Evolutionary conservation across 2,329 filamentous ascomycete genomes (phyloP).

Genomic region (Botrytis squamosa): DNA sequence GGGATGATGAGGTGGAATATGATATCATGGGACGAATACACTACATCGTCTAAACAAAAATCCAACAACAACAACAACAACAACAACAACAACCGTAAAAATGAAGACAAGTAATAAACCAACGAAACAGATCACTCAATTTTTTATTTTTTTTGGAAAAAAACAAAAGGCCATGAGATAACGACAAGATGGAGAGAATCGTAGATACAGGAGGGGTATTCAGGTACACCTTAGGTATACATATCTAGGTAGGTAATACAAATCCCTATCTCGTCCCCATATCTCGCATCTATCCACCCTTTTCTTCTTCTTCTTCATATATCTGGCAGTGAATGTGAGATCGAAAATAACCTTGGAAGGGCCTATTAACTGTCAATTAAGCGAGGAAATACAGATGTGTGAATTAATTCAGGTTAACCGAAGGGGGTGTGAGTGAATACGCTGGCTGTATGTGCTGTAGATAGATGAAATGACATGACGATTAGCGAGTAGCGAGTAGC

Average conservation of each 20-base stretch:
- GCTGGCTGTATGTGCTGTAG: no score
- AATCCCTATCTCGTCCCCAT: not conserved
- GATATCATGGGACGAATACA: not conserved
- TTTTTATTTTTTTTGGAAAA: no score
- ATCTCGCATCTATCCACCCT: not conserved
- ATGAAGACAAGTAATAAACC: not conserved
- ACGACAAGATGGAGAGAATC: fast-evolving
- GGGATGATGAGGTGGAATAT: not conserved
- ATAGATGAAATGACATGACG: not conserved
- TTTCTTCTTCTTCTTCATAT: no score
- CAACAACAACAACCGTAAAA: not conserved
- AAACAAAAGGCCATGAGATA: not conserved
- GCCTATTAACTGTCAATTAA: no score
- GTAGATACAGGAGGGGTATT: fast-evolving
- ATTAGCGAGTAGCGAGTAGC: not conserved
- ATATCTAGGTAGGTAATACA: not conserved
- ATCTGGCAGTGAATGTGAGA: not conserved
- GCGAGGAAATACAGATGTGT: not conserved
- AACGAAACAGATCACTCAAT: not conserved
- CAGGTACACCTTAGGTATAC: no score
- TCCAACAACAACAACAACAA: not conserved
- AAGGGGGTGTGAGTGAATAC: not conserved
- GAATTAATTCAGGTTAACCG: not conserved
- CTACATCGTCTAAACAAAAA: not conserved
- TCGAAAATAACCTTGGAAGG: no score